These are phyloP conservation scores for Arthrobotrys megalospora DNA, from an alignment of 2,329 filamentous ascomycete genomes.

Conservation along the genomic window DNA sequence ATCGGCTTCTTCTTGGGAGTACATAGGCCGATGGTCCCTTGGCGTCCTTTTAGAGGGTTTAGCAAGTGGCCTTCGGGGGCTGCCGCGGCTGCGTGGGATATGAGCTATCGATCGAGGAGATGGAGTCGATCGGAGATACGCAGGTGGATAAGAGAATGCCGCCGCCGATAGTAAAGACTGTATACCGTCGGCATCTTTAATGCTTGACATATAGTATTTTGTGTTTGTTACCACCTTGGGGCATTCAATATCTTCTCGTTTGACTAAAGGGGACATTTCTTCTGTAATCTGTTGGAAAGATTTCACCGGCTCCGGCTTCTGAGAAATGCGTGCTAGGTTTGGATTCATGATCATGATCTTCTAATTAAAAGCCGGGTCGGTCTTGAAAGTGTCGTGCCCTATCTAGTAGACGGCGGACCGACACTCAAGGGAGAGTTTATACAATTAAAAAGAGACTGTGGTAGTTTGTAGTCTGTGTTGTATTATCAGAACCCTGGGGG, in stretches of 20 bases:
- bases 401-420: neutral
- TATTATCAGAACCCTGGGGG: neutral
- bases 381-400: neutral
- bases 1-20: constrained; percentile 56
- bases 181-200: constrained; percentile 32
- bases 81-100: neutral
- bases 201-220: neutral
- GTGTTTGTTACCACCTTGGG: neutral
- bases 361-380: neutral
- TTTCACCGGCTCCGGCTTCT: neutral
- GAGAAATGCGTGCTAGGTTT: constrained; percentile 1
- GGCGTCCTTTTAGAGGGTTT: constrained; percentile 33
- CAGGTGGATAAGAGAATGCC: neutral
- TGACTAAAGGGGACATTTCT: constrained; percentile 12
- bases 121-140: neutral
- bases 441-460: neutral
- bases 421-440: neutral
- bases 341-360: constrained; percentile 16
- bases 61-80: neutral
- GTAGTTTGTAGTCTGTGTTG: constrained; percentile 3
- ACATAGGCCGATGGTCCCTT: constrained; percentile 56
- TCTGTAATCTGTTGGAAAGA: neutral
- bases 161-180: constrained; percentile 33
- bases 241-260: constrained; percentile 12
- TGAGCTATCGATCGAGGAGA: constrained; percentile 2